Conservation (phyloP, 177 flowering plant species). For the Vitis hybrid region DNA sequence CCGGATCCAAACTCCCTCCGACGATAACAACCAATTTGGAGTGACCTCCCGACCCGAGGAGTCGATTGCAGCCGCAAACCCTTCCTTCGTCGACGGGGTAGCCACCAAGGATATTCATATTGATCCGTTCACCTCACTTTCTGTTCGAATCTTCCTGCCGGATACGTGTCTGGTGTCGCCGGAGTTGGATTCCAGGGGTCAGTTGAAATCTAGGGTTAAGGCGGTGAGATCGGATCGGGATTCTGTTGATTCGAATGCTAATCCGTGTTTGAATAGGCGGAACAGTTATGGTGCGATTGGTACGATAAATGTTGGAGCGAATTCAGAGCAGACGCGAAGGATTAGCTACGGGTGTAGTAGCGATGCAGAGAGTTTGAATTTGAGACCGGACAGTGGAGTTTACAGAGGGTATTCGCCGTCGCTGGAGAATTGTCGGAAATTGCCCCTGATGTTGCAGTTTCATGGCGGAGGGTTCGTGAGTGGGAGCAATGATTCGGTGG, state of each 20-base stretch:
- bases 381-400: slow-evolving; percentile 29
- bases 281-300: slow-evolving; percentile 28
- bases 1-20: slow-evolving; percentile 45
- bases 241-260: not conserved
- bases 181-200: slow-evolving; percentile 21
- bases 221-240: slow-evolving; percentile 4
- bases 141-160: slow-evolving; percentile 72
- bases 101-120: slow-evolving; percentile 85
- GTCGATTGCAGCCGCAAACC: slow-evolving; percentile 60
- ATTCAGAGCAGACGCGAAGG: slow-evolving; percentile 29
- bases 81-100: slow-evolving; percentile 75
- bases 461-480: slow-evolving; percentile 89
- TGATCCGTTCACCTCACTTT: slow-evolving; percentile 61
- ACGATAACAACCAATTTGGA: slow-evolving; percentile 56
- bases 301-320: not conserved
- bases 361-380: slow-evolving; percentile 31
- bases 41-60: slow-evolving; percentile 83
- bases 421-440: slow-evolving; percentile 31
- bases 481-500: slow-evolving; percentile 73
- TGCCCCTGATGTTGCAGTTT: slow-evolving; percentile 76
- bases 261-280: slow-evolving; percentile 10
- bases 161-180: slow-evolving; percentile 47
- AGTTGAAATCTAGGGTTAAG: slow-evolving; percentile 19
- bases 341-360: slow-evolving; percentile 35
- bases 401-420: slow-evolving; percentile 67